These are phyloP conservation scores for Russula emetica DNA, from an alignment of 768 basidiomycete genomes.

Conservation along the genomic window DNA sequence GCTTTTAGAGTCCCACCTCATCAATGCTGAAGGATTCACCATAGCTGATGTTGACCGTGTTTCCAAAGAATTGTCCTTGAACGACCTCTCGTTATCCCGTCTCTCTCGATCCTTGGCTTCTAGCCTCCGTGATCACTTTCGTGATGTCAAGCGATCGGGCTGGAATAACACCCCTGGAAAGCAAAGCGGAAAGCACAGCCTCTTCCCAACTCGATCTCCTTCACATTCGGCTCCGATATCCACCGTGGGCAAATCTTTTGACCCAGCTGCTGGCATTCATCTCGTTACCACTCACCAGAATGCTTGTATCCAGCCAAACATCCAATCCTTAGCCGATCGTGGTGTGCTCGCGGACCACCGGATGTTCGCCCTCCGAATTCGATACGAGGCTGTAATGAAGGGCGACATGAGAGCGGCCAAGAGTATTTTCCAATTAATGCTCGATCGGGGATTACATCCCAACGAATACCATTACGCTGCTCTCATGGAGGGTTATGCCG, in stretches of 20 bases:
- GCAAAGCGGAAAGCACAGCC: slow-evolving; percentile 24
- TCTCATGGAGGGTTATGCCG: slow-evolving; percentile 70
- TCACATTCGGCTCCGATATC: background rate
- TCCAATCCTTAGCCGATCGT: slow-evolving; percentile 46
- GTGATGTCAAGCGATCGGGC: slow-evolving; percentile 19
- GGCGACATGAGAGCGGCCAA: slow-evolving; percentile 49
- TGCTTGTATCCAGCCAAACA: slow-evolving; percentile 39
- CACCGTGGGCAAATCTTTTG: slow-evolving; percentile 34
- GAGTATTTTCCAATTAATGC: slow-evolving; percentile 52
- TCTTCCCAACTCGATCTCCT: background rate
- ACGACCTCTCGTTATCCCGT: slow-evolving; percentile 52
- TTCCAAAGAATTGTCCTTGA: slow-evolving; percentile 40
- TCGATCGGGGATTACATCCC: slow-evolving; percentile 65
- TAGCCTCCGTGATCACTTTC: slow-evolving; percentile 46
- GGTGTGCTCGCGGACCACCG: slow-evolving; percentile 52
- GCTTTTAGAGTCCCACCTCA: slow-evolving; percentile 52
- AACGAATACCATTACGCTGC: slow-evolving; percentile 69
- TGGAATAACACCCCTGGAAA: slow-evolving; percentile 37
- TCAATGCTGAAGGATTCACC: slow-evolving; percentile 40
- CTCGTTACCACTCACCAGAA: slow-evolving; percentile 33
- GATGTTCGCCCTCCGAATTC: slow-evolving; percentile 58
- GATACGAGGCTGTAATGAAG: slow-evolving; percentile 53
- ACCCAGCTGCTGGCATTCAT: slow-evolving; percentile 49
- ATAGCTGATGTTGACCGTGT: slow-evolving; percentile 47
- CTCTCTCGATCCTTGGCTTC: slow-evolving; percentile 52